Conservation (phyloP, 2,329 filamentous ascomycete species). For the Teratosphaeria pseudoeucalypti region DNA sequence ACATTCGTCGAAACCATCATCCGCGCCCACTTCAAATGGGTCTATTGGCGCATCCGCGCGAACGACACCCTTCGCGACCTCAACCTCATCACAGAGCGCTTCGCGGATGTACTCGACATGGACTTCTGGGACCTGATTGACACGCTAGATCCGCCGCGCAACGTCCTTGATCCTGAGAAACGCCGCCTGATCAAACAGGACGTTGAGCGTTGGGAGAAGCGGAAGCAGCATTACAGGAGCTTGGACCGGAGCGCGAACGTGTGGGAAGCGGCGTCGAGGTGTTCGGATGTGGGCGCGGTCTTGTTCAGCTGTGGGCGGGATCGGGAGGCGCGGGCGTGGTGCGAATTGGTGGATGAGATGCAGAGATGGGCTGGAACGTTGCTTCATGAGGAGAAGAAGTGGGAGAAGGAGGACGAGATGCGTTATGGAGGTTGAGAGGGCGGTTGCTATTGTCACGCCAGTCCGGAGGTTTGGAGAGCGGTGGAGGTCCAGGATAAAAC, state of each 20-base stretch:
- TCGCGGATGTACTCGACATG: background rate
- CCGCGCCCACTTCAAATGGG: background rate
- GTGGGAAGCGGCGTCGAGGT: background rate
- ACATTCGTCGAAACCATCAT: background rate
- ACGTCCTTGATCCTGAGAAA: background rate
- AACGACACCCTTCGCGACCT: background rate
- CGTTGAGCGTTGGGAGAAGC: background rate
- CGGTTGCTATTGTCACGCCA: background rate
- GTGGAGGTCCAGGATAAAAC: background rate
- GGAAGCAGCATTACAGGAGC: background rate
- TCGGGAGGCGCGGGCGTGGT: conserved; percentile 6
- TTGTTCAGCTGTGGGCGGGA: conserved; percentile 10
- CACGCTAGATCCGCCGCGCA: background rate
- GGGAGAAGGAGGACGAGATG: conserved; percentile 1
- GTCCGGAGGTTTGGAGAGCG: background rate
- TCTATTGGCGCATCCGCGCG: background rate
- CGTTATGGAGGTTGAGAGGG: background rate
- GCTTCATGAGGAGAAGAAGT: conserved; percentile 2
- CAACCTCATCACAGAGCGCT: background rate
- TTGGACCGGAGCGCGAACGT: background rate
- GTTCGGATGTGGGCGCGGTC: conserved; percentile 5
- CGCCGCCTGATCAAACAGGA: background rate
- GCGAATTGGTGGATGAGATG: conserved; percentile 8
- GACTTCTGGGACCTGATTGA: background rate
- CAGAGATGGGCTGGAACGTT: background rate